Conservation (phyloP, 129 eudicot genomes). For the Kitagawia praeruptora region DNA sequence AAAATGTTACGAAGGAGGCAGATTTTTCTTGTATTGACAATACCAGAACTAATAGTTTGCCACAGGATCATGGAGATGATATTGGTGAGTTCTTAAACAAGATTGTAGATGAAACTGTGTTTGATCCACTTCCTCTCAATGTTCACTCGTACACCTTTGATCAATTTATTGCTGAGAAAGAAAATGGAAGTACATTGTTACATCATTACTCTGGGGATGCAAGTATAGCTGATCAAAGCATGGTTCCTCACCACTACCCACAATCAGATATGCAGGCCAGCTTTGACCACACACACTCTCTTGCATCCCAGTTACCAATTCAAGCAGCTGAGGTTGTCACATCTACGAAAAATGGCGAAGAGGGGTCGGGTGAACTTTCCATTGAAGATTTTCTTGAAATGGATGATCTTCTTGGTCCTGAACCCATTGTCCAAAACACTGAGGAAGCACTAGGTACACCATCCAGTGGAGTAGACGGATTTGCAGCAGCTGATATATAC, state of each 20-base stretch:
- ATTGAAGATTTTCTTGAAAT: constrained; percentile 67
- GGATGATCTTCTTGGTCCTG: constrained; percentile 60
- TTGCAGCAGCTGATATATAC: constrained; percentile 35
- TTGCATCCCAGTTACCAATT: constrained; percentile 23
- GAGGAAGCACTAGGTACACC: constrained; percentile 6
- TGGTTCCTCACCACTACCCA: background rate
- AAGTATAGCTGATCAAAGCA: constrained; percentile 8
- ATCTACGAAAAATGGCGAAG: constrained; percentile 8
- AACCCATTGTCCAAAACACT: constrained; percentile 16
- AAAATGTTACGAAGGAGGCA: constrained; percentile 14
- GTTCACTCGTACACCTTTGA: constrained; percentile 13
- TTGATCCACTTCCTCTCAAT: constrained; percentile 21
- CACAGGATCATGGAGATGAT: constrained; percentile 18
- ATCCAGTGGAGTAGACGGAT: constrained; percentile 39
- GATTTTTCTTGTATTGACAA: constrained; percentile 16
- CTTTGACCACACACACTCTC: constrained; percentile 20
- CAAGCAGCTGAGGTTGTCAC: constrained; percentile 46
- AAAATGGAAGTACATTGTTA: constrained; percentile 22
- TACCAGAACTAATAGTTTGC: constrained; percentile 3
- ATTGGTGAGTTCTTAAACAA: constrained; percentile 40
- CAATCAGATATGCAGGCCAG: background rate
- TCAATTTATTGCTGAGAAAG: constrained; percentile 27
- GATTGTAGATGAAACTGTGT: constrained; percentile 30
- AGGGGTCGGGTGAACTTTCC: constrained; percentile 28
- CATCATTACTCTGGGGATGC: constrained; percentile 19